phyloP scores from a whole-genome alignment of 495 filamentous ascomycete genomes.

The Barbatosphaeria neglecta region DNA sequence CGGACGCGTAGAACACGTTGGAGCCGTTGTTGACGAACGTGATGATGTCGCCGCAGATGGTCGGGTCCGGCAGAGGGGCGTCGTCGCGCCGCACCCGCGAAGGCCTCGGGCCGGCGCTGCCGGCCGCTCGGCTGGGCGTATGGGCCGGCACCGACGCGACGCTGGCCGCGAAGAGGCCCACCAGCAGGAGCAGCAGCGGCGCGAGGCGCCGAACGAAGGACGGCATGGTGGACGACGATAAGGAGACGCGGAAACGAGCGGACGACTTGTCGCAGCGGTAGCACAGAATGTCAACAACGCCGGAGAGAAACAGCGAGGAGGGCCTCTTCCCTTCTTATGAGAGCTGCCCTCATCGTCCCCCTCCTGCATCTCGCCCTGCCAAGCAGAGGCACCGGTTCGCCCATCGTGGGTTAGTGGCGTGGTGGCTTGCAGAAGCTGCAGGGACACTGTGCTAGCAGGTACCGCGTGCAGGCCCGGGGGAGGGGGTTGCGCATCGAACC shows the following conservation, averaged over 20 bases:
- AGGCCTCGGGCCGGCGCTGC: not conserved
- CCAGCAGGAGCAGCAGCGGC: conserved; percentile 1
- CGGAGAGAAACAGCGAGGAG: not conserved
- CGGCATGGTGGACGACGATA: not conserved
- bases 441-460: too few species aligned
- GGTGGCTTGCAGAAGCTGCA: too few species aligned
- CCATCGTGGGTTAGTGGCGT: too few species aligned
- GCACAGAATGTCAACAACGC: not conserved
- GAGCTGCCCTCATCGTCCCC: too few species aligned
- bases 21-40: conserved; percentile 1
- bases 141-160: not conserved
- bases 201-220: not conserved
- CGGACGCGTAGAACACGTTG: conserved; percentile 19
- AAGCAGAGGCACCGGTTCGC: too few species aligned
- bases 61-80: not conserved
- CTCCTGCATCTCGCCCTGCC: too few species aligned
- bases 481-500: not conserved
- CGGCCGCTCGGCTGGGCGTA: not conserved
- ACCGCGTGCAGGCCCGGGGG: too few species aligned
- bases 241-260: not conserved
- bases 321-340: too few species aligned
- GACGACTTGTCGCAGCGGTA: not conserved
- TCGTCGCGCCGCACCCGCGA: not conserved
- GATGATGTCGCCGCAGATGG: conserved; percentile 1
- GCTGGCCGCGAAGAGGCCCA: not conserved